Evolutionary conservation across 768 basidiomycete genomes (phyloP).

Genomic region (Gloeostereum incarnatum): DNA sequence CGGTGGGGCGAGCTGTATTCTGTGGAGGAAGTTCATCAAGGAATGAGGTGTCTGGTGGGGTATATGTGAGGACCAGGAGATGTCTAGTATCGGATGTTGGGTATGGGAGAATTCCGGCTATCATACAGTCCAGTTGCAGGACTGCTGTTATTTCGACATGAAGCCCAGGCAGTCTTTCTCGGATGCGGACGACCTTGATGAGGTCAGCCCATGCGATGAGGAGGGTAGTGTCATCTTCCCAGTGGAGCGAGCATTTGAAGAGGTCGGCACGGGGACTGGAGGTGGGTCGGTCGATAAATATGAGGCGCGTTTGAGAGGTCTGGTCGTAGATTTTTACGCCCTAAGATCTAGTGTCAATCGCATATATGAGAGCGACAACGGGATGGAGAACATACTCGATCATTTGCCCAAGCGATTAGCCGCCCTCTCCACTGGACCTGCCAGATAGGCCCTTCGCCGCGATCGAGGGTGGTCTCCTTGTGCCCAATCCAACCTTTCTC

Average conservation of each 20-base stretch:
- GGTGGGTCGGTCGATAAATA: constrained; percentile 74
- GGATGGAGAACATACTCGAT: constrained; percentile 45
- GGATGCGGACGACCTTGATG: constrained; percentile 83
- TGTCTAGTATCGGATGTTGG: constrained; percentile 26
- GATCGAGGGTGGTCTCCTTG: constrained; percentile 75
- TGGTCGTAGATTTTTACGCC: constrained; percentile 94
- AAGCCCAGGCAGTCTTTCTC: constrained; percentile 42
- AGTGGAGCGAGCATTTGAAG: constrained; percentile 86
- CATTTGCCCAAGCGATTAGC: constrained; percentile 95
- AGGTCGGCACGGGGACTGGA: constrained; percentile 89
- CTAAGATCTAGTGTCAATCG: constrained; percentile 25
- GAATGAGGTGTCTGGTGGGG: constrained; percentile 64
- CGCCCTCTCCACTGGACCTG: constrained; percentile 77
- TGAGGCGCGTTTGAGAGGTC: constrained; percentile 64
- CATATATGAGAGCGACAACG: not conserved
- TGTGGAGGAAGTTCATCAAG: constrained; percentile 59
- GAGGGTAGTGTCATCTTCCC: constrained; percentile 89
- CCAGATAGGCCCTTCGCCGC: constrained; percentile 93
- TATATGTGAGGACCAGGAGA: constrained; percentile 85
- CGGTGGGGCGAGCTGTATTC: constrained; percentile 73
- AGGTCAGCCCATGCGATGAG: constrained; percentile 91
- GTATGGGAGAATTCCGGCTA: constrained; percentile 84
- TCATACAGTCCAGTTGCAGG: constrained; percentile 93
- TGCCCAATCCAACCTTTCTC: constrained; percentile 98
- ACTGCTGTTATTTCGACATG: constrained; percentile 87